Base-by-base conservation (phyloP, 2,329 filamentous ascomycete species). In the Aspergillus versicolor region DNA sequence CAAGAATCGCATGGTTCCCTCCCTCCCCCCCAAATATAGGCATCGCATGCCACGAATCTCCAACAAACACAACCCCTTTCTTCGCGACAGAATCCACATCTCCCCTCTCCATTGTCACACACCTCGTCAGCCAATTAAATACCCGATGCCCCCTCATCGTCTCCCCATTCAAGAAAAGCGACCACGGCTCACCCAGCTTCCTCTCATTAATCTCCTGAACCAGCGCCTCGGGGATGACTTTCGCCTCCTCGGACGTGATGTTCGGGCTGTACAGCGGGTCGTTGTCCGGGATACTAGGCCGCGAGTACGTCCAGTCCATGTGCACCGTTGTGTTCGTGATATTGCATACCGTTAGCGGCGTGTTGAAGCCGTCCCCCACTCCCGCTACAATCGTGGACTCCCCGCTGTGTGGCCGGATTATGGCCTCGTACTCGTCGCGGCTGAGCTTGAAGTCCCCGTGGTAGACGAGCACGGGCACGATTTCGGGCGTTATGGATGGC, bases 21-120 rank as follows among this genome's bases (percentile, higher is more conserved):
- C 57, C 57, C 40, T 59, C 57, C 0, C 57, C 57, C 1, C 57
- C 57, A 40, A 59, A 59, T 2, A 59, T 59, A 15, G 57, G 57
- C 57, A 59, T 59, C 6, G 57, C 57, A 38, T 59, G 57, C 57
- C 57, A 59, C 42, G 57, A 50, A 30, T 59, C 57, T 2, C 57
- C 57, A 0, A 59, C 21, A 19, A 56, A 56, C 15, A 54, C 57
- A 17, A 59, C 49, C 2, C 53, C 53, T 11, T 15, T 32, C 13
- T n/a, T 15, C 6, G 37, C 19, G 19, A n/a, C 32, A 3, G 19
- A 24, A 21, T 50, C 37, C 27, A 53, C 38, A n/a, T 59, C 49
- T 1, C 32, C 38, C 12, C 21, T 42, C 22, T 45, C 45, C 38
- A 59, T 41, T 13, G 41, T 53, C 11, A 59, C 53, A 45, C 57